Conservation (phyloP, 805 yeast species). For the Pichia ethanolica region DNA sequence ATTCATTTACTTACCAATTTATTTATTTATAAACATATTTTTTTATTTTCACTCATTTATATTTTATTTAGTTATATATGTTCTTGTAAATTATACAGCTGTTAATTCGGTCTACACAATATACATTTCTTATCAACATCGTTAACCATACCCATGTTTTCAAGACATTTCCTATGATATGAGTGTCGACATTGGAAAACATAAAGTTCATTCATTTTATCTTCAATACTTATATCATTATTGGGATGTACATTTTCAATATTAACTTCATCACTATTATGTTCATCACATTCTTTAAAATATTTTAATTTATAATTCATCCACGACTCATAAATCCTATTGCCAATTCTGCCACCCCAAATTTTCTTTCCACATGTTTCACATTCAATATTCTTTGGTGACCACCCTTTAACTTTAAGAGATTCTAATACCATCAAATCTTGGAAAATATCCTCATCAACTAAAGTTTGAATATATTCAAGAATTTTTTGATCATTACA, state of each 20-base stretch:
- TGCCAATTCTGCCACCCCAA: constrained; percentile 58
- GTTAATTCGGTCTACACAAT: constrained; percentile 27
- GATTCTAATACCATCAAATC: constrained; percentile 37
- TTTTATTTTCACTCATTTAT: not conserved
- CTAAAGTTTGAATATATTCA: constrained; percentile 40
- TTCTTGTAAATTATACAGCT: not conserved
- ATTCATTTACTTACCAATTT: constrained; percentile 4
- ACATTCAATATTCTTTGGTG: constrained; percentile 47
- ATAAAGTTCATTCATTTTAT: constrained; percentile 28
- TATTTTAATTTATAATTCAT: constrained; percentile 30
- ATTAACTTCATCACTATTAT: constrained; percentile 5
- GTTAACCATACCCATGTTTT: constrained; percentile 35
- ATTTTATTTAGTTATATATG: not conserved
- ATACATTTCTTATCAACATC: constrained; percentile 27
- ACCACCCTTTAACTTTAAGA: constrained; percentile 56
- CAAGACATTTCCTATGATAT: constrained; percentile 53
- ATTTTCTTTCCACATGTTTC: constrained; percentile 68
- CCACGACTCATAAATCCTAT: constrained; percentile 50
- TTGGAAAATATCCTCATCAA: constrained; percentile 48
- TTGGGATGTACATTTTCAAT: constrained; percentile 2
- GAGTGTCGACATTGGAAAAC: constrained; percentile 62
- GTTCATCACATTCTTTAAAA: constrained; percentile 4
- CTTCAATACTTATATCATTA: constrained; percentile 2
- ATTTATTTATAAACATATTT: not conserved
- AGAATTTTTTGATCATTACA: constrained; percentile 55